Percentiles rank a stretch among this genome's conserved stretches.
Evolutionary conservation across 192 early-diverging fungal genomes (phyloP).

Genomic region (Entomortierella lignicola): DNA sequence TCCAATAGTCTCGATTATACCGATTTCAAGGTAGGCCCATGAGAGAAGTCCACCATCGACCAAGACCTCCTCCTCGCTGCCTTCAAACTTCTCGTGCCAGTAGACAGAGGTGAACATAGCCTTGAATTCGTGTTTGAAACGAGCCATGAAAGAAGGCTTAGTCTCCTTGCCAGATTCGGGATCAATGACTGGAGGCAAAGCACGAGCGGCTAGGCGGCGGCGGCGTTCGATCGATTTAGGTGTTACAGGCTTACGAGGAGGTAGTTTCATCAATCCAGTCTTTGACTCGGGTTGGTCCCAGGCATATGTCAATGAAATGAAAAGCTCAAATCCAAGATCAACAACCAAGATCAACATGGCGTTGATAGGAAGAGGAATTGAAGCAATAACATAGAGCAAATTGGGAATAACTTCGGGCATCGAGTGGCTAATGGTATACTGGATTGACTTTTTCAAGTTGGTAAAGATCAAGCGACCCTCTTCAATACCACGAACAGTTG

Average conservation of each 20-base stretch:
- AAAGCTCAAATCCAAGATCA: conserved; percentile 95
- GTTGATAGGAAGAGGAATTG: conserved; percentile 82
- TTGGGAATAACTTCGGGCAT: conserved; percentile 90
- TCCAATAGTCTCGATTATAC: conserved; percentile 81
- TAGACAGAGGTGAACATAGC: conserved; percentile 63
- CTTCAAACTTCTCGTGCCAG: conserved; percentile 74
- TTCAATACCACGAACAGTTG: conserved; percentile 89
- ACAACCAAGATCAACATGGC: conserved; percentile 90
- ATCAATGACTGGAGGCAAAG: conserved; percentile 58
- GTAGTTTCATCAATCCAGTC: conserved; percentile 86
- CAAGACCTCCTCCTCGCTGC: conserved; percentile 83
- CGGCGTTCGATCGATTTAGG: conserved; percentile 75
- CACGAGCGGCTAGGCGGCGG: conserved; percentile 63
- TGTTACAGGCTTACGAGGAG: conserved; percentile 90
- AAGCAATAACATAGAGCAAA: conserved; percentile 86
- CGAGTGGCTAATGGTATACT: conserved; percentile 90
- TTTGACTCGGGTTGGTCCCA: conserved; percentile 89
- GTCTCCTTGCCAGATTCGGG: conserved; percentile 61
- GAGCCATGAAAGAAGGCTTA: conserved; percentile 30
- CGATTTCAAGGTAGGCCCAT: conserved; percentile 91
- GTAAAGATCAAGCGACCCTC: conserved; percentile 95
- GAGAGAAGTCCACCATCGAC: conserved; percentile 84
- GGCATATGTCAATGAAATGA: conserved; percentile 86
- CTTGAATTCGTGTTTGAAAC: conserved; percentile 41
- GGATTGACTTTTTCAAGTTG: conserved; percentile 95